Percentiles rank a stretch among this genome's conserved stretches.
Conservation (phyloP, 2,329 filamentous ascomycete genomes). For the Epichloe bromicola region DNA sequence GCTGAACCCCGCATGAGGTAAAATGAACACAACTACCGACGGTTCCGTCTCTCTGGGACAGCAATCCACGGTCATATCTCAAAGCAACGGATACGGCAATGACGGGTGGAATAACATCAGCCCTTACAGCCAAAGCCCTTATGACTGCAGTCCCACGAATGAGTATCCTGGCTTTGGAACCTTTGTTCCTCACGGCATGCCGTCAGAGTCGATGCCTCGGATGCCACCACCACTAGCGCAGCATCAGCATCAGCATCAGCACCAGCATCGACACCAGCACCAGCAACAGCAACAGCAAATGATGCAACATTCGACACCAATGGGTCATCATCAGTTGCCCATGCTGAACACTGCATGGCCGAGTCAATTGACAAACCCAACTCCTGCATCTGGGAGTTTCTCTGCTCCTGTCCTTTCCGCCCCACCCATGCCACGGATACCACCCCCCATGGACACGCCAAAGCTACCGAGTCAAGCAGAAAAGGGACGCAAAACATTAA, state of each 20-base stretch:
- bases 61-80: slow-evolving; percentile 17
- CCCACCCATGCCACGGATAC: slow-evolving; percentile 38
- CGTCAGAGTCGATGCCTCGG: slow-evolving; percentile 35
- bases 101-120: slow-evolving; percentile 44
- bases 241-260: slow-evolving; percentile 7
- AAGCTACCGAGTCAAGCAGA: slow-evolving; percentile 27
- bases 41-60: slow-evolving; percentile 19
- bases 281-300: slow-evolving; percentile 18
- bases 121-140: slow-evolving; percentile 50
- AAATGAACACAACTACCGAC: slow-evolving; percentile 22
- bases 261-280: slow-evolving; percentile 19
- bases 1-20: slow-evolving; percentile 7
- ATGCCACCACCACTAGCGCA: slow-evolving; percentile 39
- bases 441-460: slow-evolving; percentile 26
- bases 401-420: slow-evolving; percentile 46
- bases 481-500: slow-evolving; percentile 75
- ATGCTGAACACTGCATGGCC: slow-evolving; percentile 68
- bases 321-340: slow-evolving; percentile 47
- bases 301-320: slow-evolving; percentile 23
- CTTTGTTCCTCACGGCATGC: slow-evolving; percentile 42
- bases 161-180: slow-evolving; percentile 47
- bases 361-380: slow-evolving; percentile 65
- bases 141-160: slow-evolving; percentile 39
- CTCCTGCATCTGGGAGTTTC: slow-evolving; percentile 38
- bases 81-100: slow-evolving; percentile 21